Base-by-base conservation (phyloP, 2,329 filamentous ascomycete species). In the Whalleya microplaca region DNA sequence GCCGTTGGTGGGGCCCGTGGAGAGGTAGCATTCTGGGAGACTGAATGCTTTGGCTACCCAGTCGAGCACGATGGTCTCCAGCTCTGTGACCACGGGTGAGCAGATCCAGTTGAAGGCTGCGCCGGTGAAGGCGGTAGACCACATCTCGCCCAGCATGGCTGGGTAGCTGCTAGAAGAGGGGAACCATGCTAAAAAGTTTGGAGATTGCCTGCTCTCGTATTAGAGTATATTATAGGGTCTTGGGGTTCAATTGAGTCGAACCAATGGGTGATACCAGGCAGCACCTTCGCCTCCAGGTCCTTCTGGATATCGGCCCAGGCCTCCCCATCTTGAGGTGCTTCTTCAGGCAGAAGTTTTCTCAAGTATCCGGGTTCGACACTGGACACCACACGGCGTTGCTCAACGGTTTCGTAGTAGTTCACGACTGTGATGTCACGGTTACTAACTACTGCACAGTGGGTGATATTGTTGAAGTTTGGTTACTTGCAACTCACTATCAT, bases 91-190 rank as follows among this genome's bases (percentile, higher is more conserved):
- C 6, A 90, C 92, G 0, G 94, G 94, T 5, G 88, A 92, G 76
- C 94, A 97, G 62, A 97, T 87, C 94, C 94, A 98, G 76, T 98
- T 98, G 81, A 98, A 98, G 41, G 92, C 92, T 1, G 94, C 92
- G 16, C 91, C 91, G 12, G 87, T 95, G 75, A 97, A 93, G 6
- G 92, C 89, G 4, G 91, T 88, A 43, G 87, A 91, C 79, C 96
- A 98, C 78, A 98, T 87, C 76, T 98, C 94, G 19, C 92, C 94
- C 10, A 98, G 82, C 73, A 96, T 94, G 23, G 87, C 85, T 0
- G 94, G 92, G 71, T 89, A 97, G 37, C 89, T 91, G 51, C 88
- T 87, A 21, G 85, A 87, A 48, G 91, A 91, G 1, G 94, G 90
- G 76, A 95, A 98, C 80, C 96, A 98, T 44, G 94, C 94, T 85